Evolutionary conservation across 2,329 filamentous ascomycete genomes (phyloP), one percentile per base, ranked within the genome.

Genomic region (Cladosporium sp.): DNA sequence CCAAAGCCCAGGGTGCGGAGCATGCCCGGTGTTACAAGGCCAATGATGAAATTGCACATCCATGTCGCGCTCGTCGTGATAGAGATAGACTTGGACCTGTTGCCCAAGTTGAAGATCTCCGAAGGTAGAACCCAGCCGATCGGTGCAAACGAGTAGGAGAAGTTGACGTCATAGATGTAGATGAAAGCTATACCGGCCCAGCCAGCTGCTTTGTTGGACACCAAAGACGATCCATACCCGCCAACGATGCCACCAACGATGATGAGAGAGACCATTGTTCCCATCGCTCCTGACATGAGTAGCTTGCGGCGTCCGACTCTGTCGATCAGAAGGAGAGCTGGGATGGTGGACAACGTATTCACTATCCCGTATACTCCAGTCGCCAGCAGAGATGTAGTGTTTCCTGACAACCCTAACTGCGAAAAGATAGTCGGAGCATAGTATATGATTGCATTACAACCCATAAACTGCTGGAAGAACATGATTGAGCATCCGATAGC

Each of bases 261-360:
- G 6, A 78, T 71, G 64, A 83, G 81, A 1, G 80, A 79, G n/a
- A 80, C 72, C 59, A 61, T 61, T 18, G 59, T 68, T 21, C 88
- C 89, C 21, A 91, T 80, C 0, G 88, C 89, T 14, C 90, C 88
- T 11, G 85, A 89, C 1, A 95, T 83, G 3, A 93, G 82, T 57
- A 94, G 92, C 24, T 88, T 86, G 49, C 92, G 86, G 21, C 92
- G 86, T 1, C 92, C 92, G 60, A 95, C 85, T 32, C 85, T 87
- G 78, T 96, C 92, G 70, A 96, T 92, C 30, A 93, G 82, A n/a
- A 88, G 78, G 65, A 96, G 85, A 14, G 92, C 91, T 62, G 87
- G 80, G 10, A 91, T 78, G 0, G 90, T 93, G 74, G 94, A 92
- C 64, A 89, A 74, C 71, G 93, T 93, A 74, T 95, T 96, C 57